A percentile compares a stretch with the other conserved stretches of the same genome.
Conservation (phyloP, 768 basidiomycete genomes). For the Phylloporus rhodoxanthus region DNA sequence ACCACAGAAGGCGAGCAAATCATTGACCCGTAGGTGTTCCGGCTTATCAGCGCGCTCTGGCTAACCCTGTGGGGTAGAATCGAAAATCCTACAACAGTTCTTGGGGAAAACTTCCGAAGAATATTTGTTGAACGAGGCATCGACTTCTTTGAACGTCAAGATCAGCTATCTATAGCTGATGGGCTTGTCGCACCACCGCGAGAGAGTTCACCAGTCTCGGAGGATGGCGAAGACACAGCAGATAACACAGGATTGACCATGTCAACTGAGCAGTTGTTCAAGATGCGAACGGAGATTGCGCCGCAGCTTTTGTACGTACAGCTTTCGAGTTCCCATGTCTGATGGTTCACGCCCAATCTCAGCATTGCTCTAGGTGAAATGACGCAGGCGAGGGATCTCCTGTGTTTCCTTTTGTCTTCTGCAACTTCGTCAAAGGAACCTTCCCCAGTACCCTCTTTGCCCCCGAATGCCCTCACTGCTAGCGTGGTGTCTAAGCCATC, state of each 20-base stretch:
- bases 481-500: conserved; percentile 62
- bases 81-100: conserved; percentile 49
- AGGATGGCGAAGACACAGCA: conserved; percentile 27
- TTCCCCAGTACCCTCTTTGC: conserved; percentile 24
- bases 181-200: conserved; percentile 20
- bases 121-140: conserved; percentile 69
- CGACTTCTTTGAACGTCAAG: conserved; percentile 65
- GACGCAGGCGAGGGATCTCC: conserved; percentile 66
- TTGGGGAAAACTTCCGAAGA: conserved; percentile 62
- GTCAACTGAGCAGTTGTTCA: conserved; percentile 66
- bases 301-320: conserved; percentile 66
- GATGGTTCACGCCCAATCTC: conserved; percentile 14
- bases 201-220: conserved; percentile 23
- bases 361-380: conserved; percentile 79
- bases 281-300: conserved; percentile 67
- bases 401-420: conserved; percentile 51
- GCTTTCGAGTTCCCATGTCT: not conserved
- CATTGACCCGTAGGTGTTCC: conserved; percentile 59
- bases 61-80: conserved; percentile 35
- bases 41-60: conserved; percentile 1
- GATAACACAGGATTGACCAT: conserved; percentile 41
- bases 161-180: conserved; percentile 20
- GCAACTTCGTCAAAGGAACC: conserved; percentile 31
- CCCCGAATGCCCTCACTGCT: conserved; percentile 44
- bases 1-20: conserved; percentile 60